Conservation (phyloP, 176 grass and related monocot species). For the Carex parvula region DNA sequence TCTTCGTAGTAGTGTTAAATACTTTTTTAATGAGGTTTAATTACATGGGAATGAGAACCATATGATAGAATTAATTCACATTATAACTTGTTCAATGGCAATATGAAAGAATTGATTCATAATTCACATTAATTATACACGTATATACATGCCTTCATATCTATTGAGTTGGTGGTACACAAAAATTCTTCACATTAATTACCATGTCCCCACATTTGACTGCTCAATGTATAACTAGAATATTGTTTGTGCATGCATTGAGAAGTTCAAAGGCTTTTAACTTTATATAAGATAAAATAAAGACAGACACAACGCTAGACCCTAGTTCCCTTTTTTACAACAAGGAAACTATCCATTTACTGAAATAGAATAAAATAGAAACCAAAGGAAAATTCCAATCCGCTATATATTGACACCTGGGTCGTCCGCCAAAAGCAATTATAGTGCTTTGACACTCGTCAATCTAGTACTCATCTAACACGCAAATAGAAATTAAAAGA, state of each 20-base stretch:
- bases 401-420: constrained; percentile 20
- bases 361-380: constrained; percentile 8
- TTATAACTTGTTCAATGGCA: background rate
- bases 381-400: background rate
- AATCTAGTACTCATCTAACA: background rate
- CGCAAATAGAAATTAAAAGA: constrained; percentile 21
- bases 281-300: background rate
- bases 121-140: background rate
- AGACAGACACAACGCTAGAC: background rate
- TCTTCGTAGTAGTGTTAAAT: background rate
- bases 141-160: background rate
- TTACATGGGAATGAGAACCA: background rate
- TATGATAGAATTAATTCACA: too few species aligned
- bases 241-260: background rate
- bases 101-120: background rate
- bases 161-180: background rate
- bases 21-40: background rate
- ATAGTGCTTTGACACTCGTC: constrained; percentile 18
- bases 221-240: constrained; percentile 2
- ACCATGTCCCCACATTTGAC: background rate
- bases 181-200: background rate
- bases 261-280: constrained; percentile 6
- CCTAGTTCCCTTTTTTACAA: background rate
- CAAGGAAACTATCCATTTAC: background rate
- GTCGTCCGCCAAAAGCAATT: constrained; percentile 7